Evolutionary conservation across 1,284 basidiomycete genomes (phyloP).

Genomic region (Termitomyces sp.): DNA sequence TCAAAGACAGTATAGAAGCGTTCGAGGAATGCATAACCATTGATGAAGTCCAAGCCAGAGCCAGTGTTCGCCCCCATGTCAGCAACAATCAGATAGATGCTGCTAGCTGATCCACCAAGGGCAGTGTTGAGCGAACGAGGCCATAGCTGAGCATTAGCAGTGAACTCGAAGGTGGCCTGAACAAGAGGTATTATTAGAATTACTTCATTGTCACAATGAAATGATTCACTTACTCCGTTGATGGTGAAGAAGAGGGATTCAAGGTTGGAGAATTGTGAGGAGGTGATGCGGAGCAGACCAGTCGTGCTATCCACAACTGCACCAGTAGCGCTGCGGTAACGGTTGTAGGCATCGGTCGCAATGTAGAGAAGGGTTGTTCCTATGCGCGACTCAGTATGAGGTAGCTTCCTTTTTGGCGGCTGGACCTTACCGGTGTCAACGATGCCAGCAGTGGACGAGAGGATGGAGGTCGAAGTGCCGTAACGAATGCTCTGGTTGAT

Average conservation of each 20-base stretch:
- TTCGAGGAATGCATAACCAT: constrained; percentile 54
- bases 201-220: neutral
- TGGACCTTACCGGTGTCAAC: constrained; percentile 45
- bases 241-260: constrained; percentile 55
- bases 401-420: neutral
- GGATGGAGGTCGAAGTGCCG: constrained; percentile 37
- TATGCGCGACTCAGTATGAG: neutral
- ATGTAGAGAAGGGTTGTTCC: constrained; percentile 41
- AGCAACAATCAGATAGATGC: constrained; percentile 47
- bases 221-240: constrained; percentile 28
- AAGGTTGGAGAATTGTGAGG: constrained; percentile 42
- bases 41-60: constrained; percentile 48
- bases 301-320: constrained; percentile 43
- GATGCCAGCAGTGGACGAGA: constrained; percentile 51
- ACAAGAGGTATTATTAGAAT: neutral
- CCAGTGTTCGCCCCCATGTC: constrained; percentile 33
- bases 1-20: constrained; percentile 68
- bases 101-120: constrained; percentile 41
- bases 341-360: constrained; percentile 43
- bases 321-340: constrained; percentile 48
- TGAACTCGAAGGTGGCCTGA: constrained; percentile 41
- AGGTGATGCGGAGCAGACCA: constrained; percentile 52
- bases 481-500: constrained; percentile 55
- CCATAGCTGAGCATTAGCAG: constrained; percentile 57
- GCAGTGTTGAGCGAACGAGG: constrained; percentile 46